Base-by-base conservation (phyloP, 768 basidiomycete genomes). In the Lactarius evosmus region DNA sequence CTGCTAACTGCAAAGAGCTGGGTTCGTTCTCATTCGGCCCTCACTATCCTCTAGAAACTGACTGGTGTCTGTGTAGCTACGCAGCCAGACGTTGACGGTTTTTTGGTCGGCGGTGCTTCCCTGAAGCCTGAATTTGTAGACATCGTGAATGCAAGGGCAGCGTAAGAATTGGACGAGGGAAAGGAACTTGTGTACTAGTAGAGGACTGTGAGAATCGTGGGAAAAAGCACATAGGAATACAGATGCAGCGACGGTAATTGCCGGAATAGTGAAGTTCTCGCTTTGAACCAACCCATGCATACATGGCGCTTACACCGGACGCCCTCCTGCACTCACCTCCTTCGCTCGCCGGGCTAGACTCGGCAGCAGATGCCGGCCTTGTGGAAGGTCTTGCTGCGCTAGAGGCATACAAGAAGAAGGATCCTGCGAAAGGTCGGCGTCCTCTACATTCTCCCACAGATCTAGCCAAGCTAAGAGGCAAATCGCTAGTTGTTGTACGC, bases 21-120 rank as follows among this genome's bases (percentile, higher is more conserved):
- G 81, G 95, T 95, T 69, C 69, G 89, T 80, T 46, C 57, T 2
- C 49, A 49, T 56, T 50, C 53, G 9, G 36, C 14, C 7, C n/a
- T 22, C 16, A 46, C 19, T 22, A 34, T 62, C 38, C 30, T 27
- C 59, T 27, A 33, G 38, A 19, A 58, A 40, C 55, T 58, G 54
- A 60, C 30, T 36, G 22, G 32, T 49, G 12, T 25, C 2, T 19
- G 14, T 50, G 55, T 40, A 96, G 95, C 87, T 32, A 75, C 74
- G 8, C 87, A 90, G 70, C 78, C 79, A 12, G 96, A 98, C 72
- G 88, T 98, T 52, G 96, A 98, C 74, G 96, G 96, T 9, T 98
- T 98, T 89, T 87, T 98, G 68, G 96, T 98, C 41, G 96, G 95
- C 29, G 95, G 96, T 29, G 96, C 96, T 36, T 98, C 95, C 17